These are phyloP conservation scores for Avena insularis DNA, from an alignment of 176 grass and related monocot species.

Conservation along the genomic window DNA sequence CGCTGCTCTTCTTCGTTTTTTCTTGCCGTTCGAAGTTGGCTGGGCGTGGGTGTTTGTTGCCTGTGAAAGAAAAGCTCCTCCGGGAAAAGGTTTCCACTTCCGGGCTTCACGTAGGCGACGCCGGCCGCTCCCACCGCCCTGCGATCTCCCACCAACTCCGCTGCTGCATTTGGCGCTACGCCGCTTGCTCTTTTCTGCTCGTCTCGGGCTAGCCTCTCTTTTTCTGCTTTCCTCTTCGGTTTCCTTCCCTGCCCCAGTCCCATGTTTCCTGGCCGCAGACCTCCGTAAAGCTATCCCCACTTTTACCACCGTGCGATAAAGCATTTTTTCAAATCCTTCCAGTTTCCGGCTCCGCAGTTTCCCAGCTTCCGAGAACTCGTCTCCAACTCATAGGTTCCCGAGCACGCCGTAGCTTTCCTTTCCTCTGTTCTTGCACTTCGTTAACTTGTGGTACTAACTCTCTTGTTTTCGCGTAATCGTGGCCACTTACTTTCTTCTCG, in stretches of 20 bases:
- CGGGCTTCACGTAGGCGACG: conserved; percentile 21
- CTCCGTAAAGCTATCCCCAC: conserved; percentile 17
- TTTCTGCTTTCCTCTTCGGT: background rate
- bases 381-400: no score
- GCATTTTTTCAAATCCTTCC: no score
- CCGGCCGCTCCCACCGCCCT: background rate
- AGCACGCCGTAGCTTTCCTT: no score
- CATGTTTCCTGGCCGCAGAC: conserved; percentile 22
- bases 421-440: no score
- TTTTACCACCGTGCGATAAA: conserved; percentile 14
- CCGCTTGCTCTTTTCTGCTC: conserved; percentile 23
- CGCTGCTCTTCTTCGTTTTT: background rate
- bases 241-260: conserved; percentile 4
- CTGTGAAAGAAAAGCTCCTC: background rate
- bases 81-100: conserved; percentile 45
- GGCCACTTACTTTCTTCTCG: no score
- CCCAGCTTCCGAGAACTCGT: conserved; percentile 16
- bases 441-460: no score
- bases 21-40: background rate
- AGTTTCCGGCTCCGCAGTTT: background rate
- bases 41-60: background rate
- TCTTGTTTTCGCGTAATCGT: no score
- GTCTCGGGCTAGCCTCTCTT: background rate
- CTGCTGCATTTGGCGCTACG: conserved; percentile 24
- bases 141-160: background rate